These are phyloP conservation scores for Caryocar brasiliense DNA, from an alignment of 441 rosid species.

Conservation along the genomic window DNA sequence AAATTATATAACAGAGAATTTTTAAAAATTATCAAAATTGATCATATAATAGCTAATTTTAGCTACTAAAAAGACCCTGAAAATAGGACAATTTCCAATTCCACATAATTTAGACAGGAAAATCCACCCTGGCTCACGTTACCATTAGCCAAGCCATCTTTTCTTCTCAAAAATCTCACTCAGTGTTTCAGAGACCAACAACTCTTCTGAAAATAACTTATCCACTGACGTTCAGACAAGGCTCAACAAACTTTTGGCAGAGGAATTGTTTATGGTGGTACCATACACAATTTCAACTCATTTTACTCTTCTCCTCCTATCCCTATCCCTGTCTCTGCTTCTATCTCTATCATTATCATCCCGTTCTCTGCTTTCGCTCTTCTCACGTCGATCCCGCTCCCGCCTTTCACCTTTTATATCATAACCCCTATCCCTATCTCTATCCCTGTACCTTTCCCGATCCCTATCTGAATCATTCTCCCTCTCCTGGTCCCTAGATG, in stretches of 20 bases:
- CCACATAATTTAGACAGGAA: too few species aligned
- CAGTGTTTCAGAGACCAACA: not conserved
- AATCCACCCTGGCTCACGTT: too few species aligned
- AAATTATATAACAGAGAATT: too few species aligned
- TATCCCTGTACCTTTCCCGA: slow-evolving; percentile 41
- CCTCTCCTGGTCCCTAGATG: slow-evolving; percentile 53
- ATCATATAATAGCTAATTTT: too few species aligned
- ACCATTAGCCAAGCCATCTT: too few species aligned
- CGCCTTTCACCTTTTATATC: slow-evolving; percentile 40
- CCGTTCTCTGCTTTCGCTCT: slow-evolving; percentile 83
- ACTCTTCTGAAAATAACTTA: not conserved
- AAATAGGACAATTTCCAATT: too few species aligned
- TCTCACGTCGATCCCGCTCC: slow-evolving; percentile 50
- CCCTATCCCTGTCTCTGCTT: slow-evolving; percentile 47
- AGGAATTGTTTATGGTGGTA: not conserved
- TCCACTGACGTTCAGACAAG: not conserved
- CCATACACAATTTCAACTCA: slow-evolving; percentile 16
- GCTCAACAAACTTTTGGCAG: too few species aligned
- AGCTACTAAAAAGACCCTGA: too few species aligned
- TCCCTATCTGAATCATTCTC: slow-evolving; percentile 43
- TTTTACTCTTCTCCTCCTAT: slow-evolving; percentile 46
- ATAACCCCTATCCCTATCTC: slow-evolving; percentile 30
- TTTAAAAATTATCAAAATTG: too few species aligned
- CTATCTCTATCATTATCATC: slow-evolving; percentile 72
- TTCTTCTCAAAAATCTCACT: too few species aligned